Evolutionary conservation across 2,329 filamentous ascomycete species (phyloP).

Genomic region (Penicillium brevicompactum): DNA sequence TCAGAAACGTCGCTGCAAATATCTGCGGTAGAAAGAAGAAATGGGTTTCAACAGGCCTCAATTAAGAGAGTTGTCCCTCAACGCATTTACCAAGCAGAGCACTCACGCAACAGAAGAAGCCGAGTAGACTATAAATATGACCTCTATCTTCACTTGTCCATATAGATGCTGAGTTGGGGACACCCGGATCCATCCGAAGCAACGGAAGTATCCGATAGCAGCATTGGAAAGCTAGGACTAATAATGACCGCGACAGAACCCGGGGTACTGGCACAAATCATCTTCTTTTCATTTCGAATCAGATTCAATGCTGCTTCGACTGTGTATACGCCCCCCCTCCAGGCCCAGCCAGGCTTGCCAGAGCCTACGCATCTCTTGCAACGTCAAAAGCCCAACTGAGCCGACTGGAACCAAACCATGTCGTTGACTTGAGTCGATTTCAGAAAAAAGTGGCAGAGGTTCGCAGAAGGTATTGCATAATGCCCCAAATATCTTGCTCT

Average conservation of each 20-base stretch:
- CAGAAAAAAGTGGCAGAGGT: not conserved
- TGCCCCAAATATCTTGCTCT: too few species aligned
- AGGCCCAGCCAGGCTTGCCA: too few species aligned
- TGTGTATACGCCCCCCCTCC: not conserved
- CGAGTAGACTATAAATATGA: not conserved
- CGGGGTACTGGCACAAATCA: too few species aligned
- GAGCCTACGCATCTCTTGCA: not conserved
- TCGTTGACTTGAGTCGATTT: slow-evolving; percentile 1
- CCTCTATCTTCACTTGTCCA: not conserved
- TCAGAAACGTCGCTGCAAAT: not conserved
- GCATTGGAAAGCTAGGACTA: too few species aligned
- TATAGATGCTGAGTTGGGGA: too few species aligned
- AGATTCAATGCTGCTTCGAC: too few species aligned
- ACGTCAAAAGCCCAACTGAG: not conserved
- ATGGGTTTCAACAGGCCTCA: too few species aligned
- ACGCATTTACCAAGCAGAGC: not conserved
- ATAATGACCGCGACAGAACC: too few species aligned
- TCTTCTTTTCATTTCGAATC: too few species aligned
- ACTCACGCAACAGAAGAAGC: not conserved
- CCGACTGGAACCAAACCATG: slow-evolving; percentile 1
- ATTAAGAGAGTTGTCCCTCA: too few species aligned
- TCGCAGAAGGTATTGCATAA: not conserved
- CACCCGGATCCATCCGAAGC: too few species aligned
- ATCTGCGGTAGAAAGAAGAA: not conserved
- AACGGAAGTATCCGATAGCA: too few species aligned